Conservation (phyloP, 164 flowering plant genomes). For the Vitis vinifera region ASM3070453v1 NC_081817.1:4923501-4924000, state of each 20-base stretch:
- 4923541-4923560: conserved; percentile 54
- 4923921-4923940: conserved; percentile 53
- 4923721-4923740: conserved; percentile 54
- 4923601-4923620: conserved; percentile 64
- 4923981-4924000: conserved; percentile 64
- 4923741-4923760: conserved; percentile 71
- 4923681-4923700: conserved; percentile 74
- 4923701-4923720: conserved; percentile 61
- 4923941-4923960: conserved; percentile 80
- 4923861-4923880: conserved; percentile 67
- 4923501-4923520: conserved; percentile 39
- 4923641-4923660: conserved; percentile 66
- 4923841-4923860: conserved; percentile 45
- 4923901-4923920: conserved; percentile 58
- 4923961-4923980: conserved; percentile 64
- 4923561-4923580: conserved; percentile 55
- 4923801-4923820: conserved; percentile 52
- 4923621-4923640: conserved; percentile 44
- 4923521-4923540: conserved; percentile 55
- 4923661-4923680: conserved; percentile 63
- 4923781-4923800: conserved; percentile 64
- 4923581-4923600: conserved; percentile 66
- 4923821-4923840: conserved; percentile 59
- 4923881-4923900: conserved; percentile 83
- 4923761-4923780: conserved; percentile 67